Percentiles rank a stretch among this genome's conserved stretches.
Evolutionary conservation across 768 basidiomycete species (phyloP).

Genomic region (Hebeloma cylindrosporum): DNA sequence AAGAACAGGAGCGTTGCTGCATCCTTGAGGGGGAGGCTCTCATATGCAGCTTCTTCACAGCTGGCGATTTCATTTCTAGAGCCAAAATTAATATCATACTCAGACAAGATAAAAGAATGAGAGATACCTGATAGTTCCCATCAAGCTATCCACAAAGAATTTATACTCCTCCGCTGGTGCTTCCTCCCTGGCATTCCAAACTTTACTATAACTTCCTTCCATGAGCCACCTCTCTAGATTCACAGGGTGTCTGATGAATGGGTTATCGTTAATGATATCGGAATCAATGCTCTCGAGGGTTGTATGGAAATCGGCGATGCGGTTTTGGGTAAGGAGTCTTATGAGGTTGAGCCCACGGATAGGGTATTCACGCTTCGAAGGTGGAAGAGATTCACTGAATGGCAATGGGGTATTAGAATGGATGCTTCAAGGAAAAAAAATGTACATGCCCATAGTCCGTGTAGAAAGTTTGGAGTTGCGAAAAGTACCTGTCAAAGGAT

Average conservation of each 20-base stretch:
- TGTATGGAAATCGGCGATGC: constrained; percentile 97
- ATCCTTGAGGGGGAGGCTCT: constrained; percentile 86
- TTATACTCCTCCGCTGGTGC: constrained; percentile 94
- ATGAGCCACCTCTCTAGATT: constrained; percentile 96
- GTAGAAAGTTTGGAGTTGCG: constrained; percentile 89
- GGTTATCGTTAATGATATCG: constrained; percentile 64
- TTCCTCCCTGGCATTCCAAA: constrained; percentile 92
- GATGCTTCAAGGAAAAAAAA: neutral
- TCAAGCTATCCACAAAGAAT: constrained; percentile 89
- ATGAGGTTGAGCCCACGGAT: constrained; percentile 94
- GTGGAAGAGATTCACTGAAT: constrained; percentile 69
- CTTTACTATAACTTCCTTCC: constrained; percentile 98
- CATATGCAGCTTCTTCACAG: constrained; percentile 93
- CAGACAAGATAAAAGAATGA: neutral
- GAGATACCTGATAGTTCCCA: constrained; percentile 85
- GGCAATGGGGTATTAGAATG: neutral
- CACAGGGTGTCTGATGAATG: constrained; percentile 80
- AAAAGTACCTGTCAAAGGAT: constrained; percentile 93
- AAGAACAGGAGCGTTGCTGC: constrained; percentile 93
- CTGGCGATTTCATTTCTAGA: constrained; percentile 93
- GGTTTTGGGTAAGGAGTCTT: constrained; percentile 90
- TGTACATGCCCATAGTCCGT: constrained; percentile 67
- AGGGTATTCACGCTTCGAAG: constrained; percentile 83
- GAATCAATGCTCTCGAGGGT: constrained; percentile 87
- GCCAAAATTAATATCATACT: neutral